Percentiles rank a stretch among this genome's conserved stretches.
Conservation (phyloP, 2,329 filamentous ascomycete genomes). For the Talaromyces islandicus region DNA sequence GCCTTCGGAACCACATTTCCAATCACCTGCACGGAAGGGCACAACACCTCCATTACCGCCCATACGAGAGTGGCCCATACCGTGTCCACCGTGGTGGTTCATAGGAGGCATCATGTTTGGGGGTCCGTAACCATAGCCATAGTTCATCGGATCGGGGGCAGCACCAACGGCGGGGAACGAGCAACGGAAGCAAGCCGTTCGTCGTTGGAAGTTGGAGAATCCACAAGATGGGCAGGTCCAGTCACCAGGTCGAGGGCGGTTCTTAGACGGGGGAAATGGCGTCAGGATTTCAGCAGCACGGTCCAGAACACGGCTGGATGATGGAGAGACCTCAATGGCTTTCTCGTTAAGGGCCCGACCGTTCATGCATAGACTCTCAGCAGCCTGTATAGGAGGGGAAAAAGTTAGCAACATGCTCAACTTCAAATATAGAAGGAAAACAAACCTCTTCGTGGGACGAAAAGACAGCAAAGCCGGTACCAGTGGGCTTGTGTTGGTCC, state of each 20-base stretch:
- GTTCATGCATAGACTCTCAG: conserved; percentile 98
- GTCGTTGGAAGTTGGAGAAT: conserved; percentile 98
- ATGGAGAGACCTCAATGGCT: conserved; percentile 96
- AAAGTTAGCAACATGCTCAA: not conserved
- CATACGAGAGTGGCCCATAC: conserved; percentile 55
- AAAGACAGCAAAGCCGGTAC: conserved; percentile 95
- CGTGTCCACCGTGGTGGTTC: conserved; percentile 52
- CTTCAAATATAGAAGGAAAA: not conserved
- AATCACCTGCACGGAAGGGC: conserved; percentile 95
- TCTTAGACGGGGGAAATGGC: conserved; percentile 97
- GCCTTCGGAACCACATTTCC: conserved; percentile 96
- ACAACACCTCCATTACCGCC: conserved; percentile 75
- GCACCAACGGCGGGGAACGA: conserved; percentile 93
- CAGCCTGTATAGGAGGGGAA: conserved; percentile 65
- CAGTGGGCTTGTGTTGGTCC: conserved; percentile 99
- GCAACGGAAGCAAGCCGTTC: conserved; percentile 97
- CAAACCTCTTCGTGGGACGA: conserved; percentile 96
- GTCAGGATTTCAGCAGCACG: conserved; percentile 93
- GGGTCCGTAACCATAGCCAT: conserved; percentile 55
- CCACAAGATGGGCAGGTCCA: conserved; percentile 99
- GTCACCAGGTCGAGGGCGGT: conserved; percentile 90
- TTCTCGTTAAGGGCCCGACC: conserved; percentile 96
- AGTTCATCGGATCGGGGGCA: conserved; percentile 68
- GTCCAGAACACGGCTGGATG: conserved; percentile 92
- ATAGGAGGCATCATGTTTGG: conserved; percentile 76